These are phyloP conservation scores for Pseudovirgaria hyperparasitica DNA, from an alignment of 2,329 filamentous ascomycete genomes.

Conservation along the genomic window DNA sequence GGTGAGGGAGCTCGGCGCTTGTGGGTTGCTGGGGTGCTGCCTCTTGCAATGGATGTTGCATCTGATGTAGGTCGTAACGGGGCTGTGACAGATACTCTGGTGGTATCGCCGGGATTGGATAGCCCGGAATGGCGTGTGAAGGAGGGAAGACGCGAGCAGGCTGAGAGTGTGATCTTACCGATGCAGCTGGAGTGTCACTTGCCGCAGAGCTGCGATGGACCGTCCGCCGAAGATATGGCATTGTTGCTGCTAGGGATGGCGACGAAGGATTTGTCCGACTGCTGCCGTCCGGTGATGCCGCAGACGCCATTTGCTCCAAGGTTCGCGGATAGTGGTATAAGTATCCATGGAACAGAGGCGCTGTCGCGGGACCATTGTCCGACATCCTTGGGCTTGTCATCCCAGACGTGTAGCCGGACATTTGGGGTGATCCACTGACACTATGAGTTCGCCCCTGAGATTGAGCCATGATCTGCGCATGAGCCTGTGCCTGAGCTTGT, in stretches of 20 bases:
- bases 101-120: no score
- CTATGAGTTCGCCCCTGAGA: slow-evolving; percentile 14
- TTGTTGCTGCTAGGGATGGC: slow-evolving; percentile 30
- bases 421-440: slow-evolving; percentile 28
- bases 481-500: slow-evolving; percentile 18
- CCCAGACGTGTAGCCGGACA: slow-evolving; percentile 19
- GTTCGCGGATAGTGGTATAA: slow-evolving; percentile 34
- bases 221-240: slow-evolving; percentile 29
- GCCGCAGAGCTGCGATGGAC: slow-evolving; percentile 30
- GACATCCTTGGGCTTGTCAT: slow-evolving; percentile 18
- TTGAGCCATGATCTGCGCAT: slow-evolving; percentile 20
- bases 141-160: slow-evolving; percentile 31
- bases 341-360: slow-evolving; percentile 24
- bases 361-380: slow-evolving; percentile 15
- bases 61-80: slow-evolving; percentile 7
- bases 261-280: slow-evolving; percentile 37
- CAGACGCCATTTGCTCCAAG: slow-evolving; percentile 25
- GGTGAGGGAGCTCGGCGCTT: slow-evolving; percentile 2
- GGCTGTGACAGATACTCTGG: no score
- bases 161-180: slow-evolving; percentile 37
- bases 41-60: no score
- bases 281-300: slow-evolving; percentile 29
- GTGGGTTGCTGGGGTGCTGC: not conserved
- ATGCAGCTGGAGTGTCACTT: slow-evolving; percentile 25
- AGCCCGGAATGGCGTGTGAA: slow-evolving; percentile 26